Conservation (phyloP, 2,329 filamentous ascomycete genomes). For the Canariomyces notabilis region DNA sequence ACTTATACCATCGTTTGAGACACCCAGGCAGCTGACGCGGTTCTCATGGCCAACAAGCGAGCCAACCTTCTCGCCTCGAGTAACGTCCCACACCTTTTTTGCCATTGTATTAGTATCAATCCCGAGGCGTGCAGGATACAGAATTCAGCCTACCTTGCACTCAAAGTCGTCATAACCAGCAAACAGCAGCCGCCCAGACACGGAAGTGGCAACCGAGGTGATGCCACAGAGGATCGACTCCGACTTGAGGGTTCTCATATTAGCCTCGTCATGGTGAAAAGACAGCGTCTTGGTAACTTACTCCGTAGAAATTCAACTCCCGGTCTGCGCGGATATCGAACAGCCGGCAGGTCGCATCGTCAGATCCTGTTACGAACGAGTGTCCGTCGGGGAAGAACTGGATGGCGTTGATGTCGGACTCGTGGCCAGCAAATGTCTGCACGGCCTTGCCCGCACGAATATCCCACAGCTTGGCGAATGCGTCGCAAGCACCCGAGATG, state of each 20-base stretch:
- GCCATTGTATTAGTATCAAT: slow-evolving; percentile 22
- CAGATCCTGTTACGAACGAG: slow-evolving; percentile 95
- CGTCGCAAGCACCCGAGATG: slow-evolving; percentile 97
- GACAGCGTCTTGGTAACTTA: slow-evolving; percentile 36
- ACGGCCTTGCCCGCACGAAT: slow-evolving; percentile 97
- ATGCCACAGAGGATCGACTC: slow-evolving; percentile 97
- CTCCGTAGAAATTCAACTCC: slow-evolving; percentile 63
- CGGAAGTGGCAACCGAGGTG: slow-evolving; percentile 95
- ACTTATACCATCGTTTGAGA: slow-evolving; percentile 98
- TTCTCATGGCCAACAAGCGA: slow-evolving; percentile 97
- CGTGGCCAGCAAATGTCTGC: slow-evolving; percentile 96
- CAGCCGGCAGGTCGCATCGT: slow-evolving; percentile 93
- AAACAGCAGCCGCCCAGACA: slow-evolving; percentile 90
- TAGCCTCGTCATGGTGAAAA: slow-evolving; percentile 13
- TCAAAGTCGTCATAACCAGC: slow-evolving; percentile 99
- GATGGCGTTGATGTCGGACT: slow-evolving; percentile 98
- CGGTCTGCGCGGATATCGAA: slow-evolving; percentile 97
- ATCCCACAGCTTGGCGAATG: slow-evolving; percentile 98
- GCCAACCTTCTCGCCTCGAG: slow-evolving; percentile 93
- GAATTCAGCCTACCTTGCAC: slow-evolving; percentile 74
- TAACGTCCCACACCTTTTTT: slow-evolving; percentile 91
- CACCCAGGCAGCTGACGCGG: slow-evolving; percentile 95
- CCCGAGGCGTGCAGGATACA: not conserved
- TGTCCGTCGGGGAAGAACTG: slow-evolving; percentile 99
- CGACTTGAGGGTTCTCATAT: slow-evolving; percentile 54